phyloP scores from a whole-genome alignment of 352 stramenopile genomes.

The Pythium apleroticum region DNA sequence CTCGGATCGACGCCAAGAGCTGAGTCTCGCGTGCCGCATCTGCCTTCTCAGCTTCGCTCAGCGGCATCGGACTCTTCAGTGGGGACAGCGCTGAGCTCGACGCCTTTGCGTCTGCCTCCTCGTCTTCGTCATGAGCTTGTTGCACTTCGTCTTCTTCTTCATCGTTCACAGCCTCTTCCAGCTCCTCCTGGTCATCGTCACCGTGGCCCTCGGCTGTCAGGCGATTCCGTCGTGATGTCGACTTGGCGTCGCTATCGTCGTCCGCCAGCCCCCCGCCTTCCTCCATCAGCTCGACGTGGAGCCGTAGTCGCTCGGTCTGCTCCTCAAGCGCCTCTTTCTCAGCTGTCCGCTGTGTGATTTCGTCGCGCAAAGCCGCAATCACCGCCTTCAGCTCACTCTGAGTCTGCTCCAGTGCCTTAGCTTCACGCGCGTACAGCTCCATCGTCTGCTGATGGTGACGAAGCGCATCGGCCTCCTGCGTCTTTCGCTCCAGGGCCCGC shows the following conservation, averaged over 20 bases:
- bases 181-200: constrained; percentile 24
- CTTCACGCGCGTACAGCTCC: constrained; percentile 15
- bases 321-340: constrained; percentile 57
- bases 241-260: constrained; percentile 17
- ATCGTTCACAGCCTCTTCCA: constrained; percentile 14
- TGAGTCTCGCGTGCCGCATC: constrained; percentile 53
- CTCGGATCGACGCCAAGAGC: constrained; percentile 40
- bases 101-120: constrained; percentile 15
- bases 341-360: constrained; percentile 37
- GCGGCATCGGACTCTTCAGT: constrained; percentile 3
- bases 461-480: background rate
- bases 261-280: background rate
- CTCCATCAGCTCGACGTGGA: constrained; percentile 59
- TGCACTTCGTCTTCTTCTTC: constrained; percentile 25
- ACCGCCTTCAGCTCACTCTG: constrained; percentile 21
- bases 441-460: constrained; percentile 28
- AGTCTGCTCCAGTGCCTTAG: constrained; percentile 20
- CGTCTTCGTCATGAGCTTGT: constrained; percentile 19
- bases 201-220: constrained; percentile 20
- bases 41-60: constrained; percentile 26
- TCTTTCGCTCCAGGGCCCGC: background rate
- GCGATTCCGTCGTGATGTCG: background rate
- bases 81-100: constrained; percentile 10
- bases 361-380: constrained; percentile 33
- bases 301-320: constrained; percentile 60